Percentiles rank a stretch among this genome's conserved stretches.
Conservation (phyloP, 2,329 filamentous ascomycete species). For the Verticillium klebahnii region DNA sequence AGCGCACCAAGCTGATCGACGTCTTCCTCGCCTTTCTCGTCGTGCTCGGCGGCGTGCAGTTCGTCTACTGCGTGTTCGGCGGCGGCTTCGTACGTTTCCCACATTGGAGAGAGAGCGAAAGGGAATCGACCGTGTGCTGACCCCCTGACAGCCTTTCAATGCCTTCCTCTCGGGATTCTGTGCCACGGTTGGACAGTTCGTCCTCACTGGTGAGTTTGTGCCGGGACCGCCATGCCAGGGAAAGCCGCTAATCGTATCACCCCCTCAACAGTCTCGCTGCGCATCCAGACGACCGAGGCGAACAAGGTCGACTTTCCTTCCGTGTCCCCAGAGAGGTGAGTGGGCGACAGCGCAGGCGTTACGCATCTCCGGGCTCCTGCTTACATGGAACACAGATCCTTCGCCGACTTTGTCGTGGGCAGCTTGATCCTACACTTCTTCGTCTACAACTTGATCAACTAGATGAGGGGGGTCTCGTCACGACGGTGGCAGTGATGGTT, state of each 20-base stretch:
- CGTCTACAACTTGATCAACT: constrained; percentile 99
- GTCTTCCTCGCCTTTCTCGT: constrained; percentile 86
- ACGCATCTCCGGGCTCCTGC: constrained; percentile 11
- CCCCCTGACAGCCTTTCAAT: constrained; percentile 81
- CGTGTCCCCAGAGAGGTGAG: constrained; percentile 73
- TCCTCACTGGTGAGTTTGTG: constrained; percentile 70
- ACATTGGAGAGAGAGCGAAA: too few relatives aligned
- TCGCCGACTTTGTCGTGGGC: constrained; percentile 93
- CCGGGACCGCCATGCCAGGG: constrained; percentile 11
- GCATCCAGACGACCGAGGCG: constrained; percentile 85
- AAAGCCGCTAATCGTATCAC: background rate
- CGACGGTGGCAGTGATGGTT: background rate
- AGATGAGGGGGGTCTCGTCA: constrained; percentile 20
- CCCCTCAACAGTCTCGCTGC: constrained; percentile 51
- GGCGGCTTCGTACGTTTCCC: constrained; percentile 81
- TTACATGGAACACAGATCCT: constrained; percentile 58
- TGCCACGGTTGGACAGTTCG: constrained; percentile 94
- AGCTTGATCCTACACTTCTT: constrained; percentile 97
- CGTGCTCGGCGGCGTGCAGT: constrained; percentile 82
- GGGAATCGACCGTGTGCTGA: background rate
- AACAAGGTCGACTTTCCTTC: constrained; percentile 74
- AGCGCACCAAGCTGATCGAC: constrained; percentile 89
- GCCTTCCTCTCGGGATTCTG: constrained; percentile 95
- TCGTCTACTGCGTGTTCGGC: constrained; percentile 83
- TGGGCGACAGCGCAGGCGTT: too few relatives aligned